These are phyloP conservation scores for Bipolaris sorokiniana DNA, from an alignment of 2,329 filamentous ascomycete genomes.

Conservation along the genomic window DNA sequence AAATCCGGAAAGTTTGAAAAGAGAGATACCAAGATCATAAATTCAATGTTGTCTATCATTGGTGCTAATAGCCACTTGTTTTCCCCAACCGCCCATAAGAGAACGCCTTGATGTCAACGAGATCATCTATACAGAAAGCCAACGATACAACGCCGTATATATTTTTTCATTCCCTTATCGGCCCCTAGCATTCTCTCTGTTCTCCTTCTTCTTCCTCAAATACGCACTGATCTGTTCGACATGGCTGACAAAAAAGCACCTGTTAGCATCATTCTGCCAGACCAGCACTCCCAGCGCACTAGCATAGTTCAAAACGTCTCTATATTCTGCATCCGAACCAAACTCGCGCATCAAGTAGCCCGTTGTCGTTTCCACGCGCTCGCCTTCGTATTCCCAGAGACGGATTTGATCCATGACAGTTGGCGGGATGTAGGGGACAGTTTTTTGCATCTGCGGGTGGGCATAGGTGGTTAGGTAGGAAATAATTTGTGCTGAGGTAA, in stretches of 20 bases:
- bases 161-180: neutral
- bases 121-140: neutral
- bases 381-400: constrained; percentile 96
- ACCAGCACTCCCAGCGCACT: constrained; percentile 88
- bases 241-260: constrained; percentile 90
- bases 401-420: constrained; percentile 98
- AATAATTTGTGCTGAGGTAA: constrained; percentile 95
- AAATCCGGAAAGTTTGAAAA: too few species aligned
- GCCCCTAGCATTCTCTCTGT: constrained; percentile 14
- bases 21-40: too few species aligned
- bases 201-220: constrained; percentile 61
- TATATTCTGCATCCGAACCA: constrained; percentile 71
- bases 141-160: too few species aligned
- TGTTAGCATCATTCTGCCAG: constrained; percentile 80
- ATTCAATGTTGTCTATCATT: too few species aligned
- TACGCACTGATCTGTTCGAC: constrained; percentile 88
- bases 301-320: constrained; percentile 74
- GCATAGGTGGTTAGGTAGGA: constrained; percentile 90
- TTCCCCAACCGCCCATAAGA: neutral
- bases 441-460: constrained; percentile 88
- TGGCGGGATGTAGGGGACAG: constrained; percentile 80
- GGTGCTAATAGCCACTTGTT: neutral
- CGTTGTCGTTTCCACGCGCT: constrained; percentile 82
- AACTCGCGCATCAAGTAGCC: constrained; percentile 95
- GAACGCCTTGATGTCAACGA: neutral